Evolutionary conservation across 192 early-diverging fungal genomes (phyloP).

Genomic region (Coemansia asiatica): DNA sequence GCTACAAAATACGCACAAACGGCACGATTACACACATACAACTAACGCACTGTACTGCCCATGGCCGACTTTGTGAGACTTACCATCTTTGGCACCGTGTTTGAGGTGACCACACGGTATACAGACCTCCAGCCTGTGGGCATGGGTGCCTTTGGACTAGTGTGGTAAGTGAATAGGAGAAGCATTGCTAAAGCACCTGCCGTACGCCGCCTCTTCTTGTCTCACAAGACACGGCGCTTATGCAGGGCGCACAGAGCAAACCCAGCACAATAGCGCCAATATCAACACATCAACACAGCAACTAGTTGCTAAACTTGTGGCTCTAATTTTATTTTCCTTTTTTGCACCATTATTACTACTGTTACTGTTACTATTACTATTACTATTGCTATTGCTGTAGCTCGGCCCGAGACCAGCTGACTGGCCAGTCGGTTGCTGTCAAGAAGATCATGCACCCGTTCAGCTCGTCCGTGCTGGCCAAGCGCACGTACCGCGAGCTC

Average conservation of each 20-base stretch:
- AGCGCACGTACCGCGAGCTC: slow-evolving; percentile 94
- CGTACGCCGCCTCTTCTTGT: neutral
- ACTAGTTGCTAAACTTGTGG: neutral
- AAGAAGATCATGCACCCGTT: slow-evolving; percentile 98
- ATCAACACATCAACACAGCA: neutral
- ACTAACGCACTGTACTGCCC: neutral
- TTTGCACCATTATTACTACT: neutral
- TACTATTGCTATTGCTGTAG: slow-evolving; percentile 53
- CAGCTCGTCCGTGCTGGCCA: slow-evolving; percentile 86
- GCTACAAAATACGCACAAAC: neutral
- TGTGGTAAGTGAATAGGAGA: slow-evolving; percentile 80
- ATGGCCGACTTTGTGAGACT: slow-evolving; percentile 76
- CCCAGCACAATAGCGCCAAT: neutral
- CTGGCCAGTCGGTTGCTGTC: slow-evolving; percentile 81
- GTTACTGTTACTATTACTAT: too few species aligned
- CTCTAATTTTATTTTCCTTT: neutral
- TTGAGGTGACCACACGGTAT: slow-evolving; percentile 85
- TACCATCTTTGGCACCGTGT: slow-evolving; percentile 81
- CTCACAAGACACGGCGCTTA: neutral
- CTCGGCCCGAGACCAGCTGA: slow-evolving; percentile 87
- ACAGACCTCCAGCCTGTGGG: slow-evolving; percentile 91
- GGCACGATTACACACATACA: neutral
- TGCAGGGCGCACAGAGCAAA: neutral
- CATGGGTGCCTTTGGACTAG: slow-evolving; percentile 97
- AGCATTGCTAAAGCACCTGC: neutral